Evolutionary conservation across 768 basidiomycete species (phyloP).

Genomic region (Lactarius hatsudake): DNA sequence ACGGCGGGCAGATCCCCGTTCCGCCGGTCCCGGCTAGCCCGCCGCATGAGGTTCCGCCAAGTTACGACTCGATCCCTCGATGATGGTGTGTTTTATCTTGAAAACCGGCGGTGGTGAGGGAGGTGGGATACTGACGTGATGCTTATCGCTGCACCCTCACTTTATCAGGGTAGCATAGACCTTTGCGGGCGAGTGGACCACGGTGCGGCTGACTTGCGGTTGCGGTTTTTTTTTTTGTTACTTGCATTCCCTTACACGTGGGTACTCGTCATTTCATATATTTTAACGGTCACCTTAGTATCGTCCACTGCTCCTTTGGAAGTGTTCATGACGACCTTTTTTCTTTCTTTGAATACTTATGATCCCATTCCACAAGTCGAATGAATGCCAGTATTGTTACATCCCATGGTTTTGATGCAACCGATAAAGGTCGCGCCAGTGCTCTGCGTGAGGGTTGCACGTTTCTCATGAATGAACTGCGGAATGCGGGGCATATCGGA

Average conservation of each 20-base stretch:
- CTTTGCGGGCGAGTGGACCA: background rate
- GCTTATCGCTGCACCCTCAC: background rate
- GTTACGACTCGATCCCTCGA: constrained; percentile 34
- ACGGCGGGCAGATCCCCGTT: constrained; percentile 29
- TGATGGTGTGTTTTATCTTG: background rate
- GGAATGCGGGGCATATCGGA: too few relatives aligned
- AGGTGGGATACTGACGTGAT: background rate
- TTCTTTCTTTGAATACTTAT: background rate
- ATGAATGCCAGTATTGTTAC: background rate
- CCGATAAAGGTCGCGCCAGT: background rate
- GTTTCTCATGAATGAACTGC: too few relatives aligned
- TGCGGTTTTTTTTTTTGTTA: background rate
- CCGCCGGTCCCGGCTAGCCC: constrained; percentile 15
- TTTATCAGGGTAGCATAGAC: background rate
- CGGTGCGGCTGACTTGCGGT: background rate
- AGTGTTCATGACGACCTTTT: background rate
- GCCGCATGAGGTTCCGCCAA: constrained; percentile 33
- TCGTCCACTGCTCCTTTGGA: background rate
- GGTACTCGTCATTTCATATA: background rate
- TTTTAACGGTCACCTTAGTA: background rate
- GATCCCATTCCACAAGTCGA: background rate
- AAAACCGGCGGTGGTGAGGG: background rate
- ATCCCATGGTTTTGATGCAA: background rate
- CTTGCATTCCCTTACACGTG: background rate
- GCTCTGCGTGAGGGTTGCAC: background rate